A percentile compares a stretch with the other conserved stretches of the same genome.
phyloP scores from a whole-genome alignment of 345 rosid genomes.

The Ceriops zippeliana region DNA sequence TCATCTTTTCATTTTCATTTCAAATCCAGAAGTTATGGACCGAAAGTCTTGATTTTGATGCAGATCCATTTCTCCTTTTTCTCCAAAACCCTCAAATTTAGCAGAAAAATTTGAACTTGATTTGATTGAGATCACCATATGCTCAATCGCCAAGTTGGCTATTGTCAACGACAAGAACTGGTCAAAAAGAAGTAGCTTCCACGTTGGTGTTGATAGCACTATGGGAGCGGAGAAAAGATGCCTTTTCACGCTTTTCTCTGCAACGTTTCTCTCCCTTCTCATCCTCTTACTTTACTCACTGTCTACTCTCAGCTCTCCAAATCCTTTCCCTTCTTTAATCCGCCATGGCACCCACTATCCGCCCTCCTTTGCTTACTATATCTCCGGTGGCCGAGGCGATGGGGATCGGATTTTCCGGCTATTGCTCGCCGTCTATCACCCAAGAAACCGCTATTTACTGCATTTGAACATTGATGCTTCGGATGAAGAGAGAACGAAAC shows the following conservation, averaged over 20 bases:
- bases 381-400: conserved; percentile 75
- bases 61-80: not conserved
- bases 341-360: conserved; percentile 80
- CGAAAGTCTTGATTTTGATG: conserved; percentile 2
- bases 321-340: conserved; percentile 59
- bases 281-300: conserved; percentile 72
- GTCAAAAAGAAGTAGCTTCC: conserved; percentile 1
- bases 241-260: conserved; percentile 81
- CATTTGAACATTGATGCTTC: conserved; percentile 82
- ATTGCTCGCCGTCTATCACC: conserved; percentile 89
- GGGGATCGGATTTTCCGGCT: conserved; percentile 72
- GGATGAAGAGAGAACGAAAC: conserved; percentile 59
- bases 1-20: conserved; percentile 1
- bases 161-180: conserved; percentile 17
- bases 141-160: conserved; percentile 31
- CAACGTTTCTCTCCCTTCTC: conserved; percentile 60
- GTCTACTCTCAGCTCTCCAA: conserved; percentile 68
- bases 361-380: conserved; percentile 72
- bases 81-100: conserved; percentile 1
- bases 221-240: conserved; percentile 98
- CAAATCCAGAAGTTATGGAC: not conserved
- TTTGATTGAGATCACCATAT: conserved; percentile 27
- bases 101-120: conserved; percentile 6
- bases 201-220: conserved; percentile 3
- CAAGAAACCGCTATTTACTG: conserved; percentile 83